phyloP scores from a whole-genome alignment of 169 alveolate genomes.

The Plasmodium coatneyi region DNA sequence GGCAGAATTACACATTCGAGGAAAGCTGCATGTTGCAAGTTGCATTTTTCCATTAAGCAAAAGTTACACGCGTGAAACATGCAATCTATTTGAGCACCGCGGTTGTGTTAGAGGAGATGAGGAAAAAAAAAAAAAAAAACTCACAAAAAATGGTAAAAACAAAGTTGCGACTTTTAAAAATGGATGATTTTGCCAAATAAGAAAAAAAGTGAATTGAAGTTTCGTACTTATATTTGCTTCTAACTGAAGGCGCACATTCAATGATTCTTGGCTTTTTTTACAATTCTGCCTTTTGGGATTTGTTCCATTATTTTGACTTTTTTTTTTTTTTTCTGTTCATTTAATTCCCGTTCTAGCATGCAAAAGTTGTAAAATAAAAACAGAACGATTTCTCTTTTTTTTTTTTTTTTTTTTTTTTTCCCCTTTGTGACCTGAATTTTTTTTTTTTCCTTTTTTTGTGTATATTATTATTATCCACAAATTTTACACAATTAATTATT shows the following conservation, averaged over 20 bases:
- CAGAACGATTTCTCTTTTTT: constrained; percentile 12
- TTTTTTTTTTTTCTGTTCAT: constrained; percentile 15
- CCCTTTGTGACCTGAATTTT: background rate
- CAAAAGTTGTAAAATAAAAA: constrained; percentile 29
- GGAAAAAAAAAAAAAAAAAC: constrained; percentile 5
- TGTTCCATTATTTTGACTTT: background rate
- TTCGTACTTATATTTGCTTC: background rate
- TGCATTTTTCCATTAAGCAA: background rate
- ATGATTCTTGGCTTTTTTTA: background rate
- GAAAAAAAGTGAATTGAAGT: constrained; percentile 1
- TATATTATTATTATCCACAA: background rate
- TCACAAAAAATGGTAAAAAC: background rate
- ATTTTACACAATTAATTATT: background rate
- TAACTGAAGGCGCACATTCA: constrained; percentile 6
- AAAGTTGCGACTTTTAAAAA: background rate
- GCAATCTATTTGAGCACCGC: constrained; percentile 4
- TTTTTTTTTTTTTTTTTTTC: constrained; percentile 31
- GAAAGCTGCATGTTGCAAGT: background rate
- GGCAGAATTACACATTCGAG: background rate
- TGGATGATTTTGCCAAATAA: background rate
- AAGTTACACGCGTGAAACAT: constrained; percentile 18
- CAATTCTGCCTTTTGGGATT: background rate
- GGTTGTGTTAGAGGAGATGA: background rate
- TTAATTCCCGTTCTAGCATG: constrained; percentile 24
- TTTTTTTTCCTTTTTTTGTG: background rate